Percentiles rank a stretch among this genome's conserved stretches.
These are phyloP conservation scores for Pseudonitzschia multistriata DNA, from an alignment of 108 stramenopile species.

Conservation along the genomic window DNA sequence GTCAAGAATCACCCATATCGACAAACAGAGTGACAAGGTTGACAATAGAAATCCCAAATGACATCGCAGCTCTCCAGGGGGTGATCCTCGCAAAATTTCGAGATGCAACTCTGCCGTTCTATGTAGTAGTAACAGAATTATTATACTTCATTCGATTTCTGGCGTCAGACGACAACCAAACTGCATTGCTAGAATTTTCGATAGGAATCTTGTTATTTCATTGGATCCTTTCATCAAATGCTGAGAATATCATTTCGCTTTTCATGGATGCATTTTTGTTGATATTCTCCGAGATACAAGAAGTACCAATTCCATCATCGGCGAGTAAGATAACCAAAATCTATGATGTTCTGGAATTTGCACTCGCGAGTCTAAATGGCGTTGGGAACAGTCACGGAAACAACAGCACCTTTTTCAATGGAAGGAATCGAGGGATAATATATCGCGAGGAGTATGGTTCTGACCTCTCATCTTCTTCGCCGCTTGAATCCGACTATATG, in stretches of 20 bases:
- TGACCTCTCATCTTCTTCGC: neutral
- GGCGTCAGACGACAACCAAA: neutral
- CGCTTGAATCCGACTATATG: neutral
- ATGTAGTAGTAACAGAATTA: neutral
- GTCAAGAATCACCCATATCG: neutral
- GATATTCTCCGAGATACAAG: neutral
- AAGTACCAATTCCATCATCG: neutral
- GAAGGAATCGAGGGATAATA: neutral
- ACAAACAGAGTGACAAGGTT: neutral
- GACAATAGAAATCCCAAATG: neutral
- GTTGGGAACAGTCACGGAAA: neutral
- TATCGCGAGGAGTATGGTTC: neutral
- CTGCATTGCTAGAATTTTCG: neutral
- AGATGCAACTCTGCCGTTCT: neutral
- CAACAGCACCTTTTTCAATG: neutral
- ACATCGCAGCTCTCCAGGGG: slow-evolving; percentile 1
- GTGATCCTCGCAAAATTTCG: neutral
- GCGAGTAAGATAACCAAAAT: neutral
- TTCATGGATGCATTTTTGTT: neutral
- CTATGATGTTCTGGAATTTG: neutral
- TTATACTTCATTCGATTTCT: neutral
- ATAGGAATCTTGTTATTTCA: slow-evolving; percentile 1
- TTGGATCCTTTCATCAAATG: slow-evolving; percentile 3
- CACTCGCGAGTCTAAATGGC: neutral
- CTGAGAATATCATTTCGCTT: neutral